A percentile compares a stretch with the other conserved stretches of the same genome.
Evolutionary conservation across 2,329 filamentous ascomycete genomes (phyloP).

Genomic region (Lizonia empirigonia): DNA sequence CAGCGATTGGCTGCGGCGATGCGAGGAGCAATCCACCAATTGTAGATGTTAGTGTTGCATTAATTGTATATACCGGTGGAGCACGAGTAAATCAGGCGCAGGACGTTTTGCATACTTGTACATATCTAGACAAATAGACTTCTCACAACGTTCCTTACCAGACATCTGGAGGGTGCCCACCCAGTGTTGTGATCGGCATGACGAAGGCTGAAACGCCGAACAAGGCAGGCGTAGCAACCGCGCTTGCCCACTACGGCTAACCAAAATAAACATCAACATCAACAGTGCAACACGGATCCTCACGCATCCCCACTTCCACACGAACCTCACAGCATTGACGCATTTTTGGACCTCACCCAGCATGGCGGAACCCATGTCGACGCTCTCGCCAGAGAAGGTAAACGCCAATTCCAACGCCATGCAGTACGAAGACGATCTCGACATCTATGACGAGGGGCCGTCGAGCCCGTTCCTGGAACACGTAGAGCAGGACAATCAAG

Average conservation of each 20-base stretch:
- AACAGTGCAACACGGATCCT: conserved; percentile 14
- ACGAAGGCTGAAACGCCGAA: conserved; percentile 4
- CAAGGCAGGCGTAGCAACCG: conserved; percentile 7
- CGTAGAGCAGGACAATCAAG: conserved; percentile 48
- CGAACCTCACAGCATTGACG: conserved; percentile 22
- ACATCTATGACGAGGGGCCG: conserved; percentile 50
- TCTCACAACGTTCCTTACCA: background rate
- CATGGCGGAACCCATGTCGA: conserved; percentile 43
- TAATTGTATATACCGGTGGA: background rate
- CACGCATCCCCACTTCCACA: conserved; percentile 21
- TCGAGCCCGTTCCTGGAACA: conserved; percentile 58
- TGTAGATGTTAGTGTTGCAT: conserved; percentile 2
- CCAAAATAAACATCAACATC: conserved; percentile 8
- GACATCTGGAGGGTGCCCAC: too few species aligned
- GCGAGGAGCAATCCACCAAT: conserved; percentile 49
- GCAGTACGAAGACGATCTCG: conserved; percentile 37
- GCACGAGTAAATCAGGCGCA: background rate
- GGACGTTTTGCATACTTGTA: background rate
- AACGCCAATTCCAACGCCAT: conserved; percentile 31
- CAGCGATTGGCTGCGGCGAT: conserved; percentile 53
- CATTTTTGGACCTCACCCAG: conserved; percentile 12
- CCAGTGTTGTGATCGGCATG: conserved; percentile 5
- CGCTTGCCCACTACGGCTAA: conserved; percentile 8
- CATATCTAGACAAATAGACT: background rate
- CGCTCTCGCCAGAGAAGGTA: conserved; percentile 39